Conservation (phyloP, 345 rosid genomes). For the Pseudoturritis turrita region DNA sequence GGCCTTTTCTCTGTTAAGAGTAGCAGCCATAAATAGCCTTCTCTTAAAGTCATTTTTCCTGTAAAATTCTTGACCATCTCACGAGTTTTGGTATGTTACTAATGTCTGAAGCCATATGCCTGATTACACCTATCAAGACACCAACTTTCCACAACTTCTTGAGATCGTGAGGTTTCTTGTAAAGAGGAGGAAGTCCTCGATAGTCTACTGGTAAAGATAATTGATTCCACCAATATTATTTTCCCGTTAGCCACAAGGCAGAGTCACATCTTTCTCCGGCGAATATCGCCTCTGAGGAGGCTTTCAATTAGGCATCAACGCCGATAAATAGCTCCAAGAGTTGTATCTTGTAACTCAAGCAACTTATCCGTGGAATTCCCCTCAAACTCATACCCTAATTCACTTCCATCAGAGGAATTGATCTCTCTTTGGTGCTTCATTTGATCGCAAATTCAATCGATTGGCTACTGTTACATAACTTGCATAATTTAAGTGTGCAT, state of each 20-base stretch:
- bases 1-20: too few species aligned
- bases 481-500: too few species aligned
- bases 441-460: background rate
- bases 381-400: too few species aligned
- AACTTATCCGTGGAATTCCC: constrained; percentile 61
- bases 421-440: constrained; percentile 65
- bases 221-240: too few species aligned
- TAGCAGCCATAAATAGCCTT: constrained; percentile 85
- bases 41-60: constrained; percentile 92
- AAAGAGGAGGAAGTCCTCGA: too few species aligned
- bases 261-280: constrained; percentile 70
- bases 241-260: constrained; percentile 94
- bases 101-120: constrained; percentile 78
- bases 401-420: too few species aligned
- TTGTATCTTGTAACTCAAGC: constrained; percentile 96
- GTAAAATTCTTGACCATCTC: constrained; percentile 81
- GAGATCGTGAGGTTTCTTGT: constrained; percentile 96
- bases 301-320: constrained; percentile 78
- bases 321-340: constrained; percentile 84
- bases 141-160: constrained; percentile 97
- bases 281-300: constrained; percentile 94
- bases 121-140: constrained; percentile 71
- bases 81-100: constrained; percentile 74
- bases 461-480: too few species aligned
- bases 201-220: too few species aligned